Conservation (phyloP, 2,329 filamentous ascomycete species). For the Monilinia aucupariae region DNA sequence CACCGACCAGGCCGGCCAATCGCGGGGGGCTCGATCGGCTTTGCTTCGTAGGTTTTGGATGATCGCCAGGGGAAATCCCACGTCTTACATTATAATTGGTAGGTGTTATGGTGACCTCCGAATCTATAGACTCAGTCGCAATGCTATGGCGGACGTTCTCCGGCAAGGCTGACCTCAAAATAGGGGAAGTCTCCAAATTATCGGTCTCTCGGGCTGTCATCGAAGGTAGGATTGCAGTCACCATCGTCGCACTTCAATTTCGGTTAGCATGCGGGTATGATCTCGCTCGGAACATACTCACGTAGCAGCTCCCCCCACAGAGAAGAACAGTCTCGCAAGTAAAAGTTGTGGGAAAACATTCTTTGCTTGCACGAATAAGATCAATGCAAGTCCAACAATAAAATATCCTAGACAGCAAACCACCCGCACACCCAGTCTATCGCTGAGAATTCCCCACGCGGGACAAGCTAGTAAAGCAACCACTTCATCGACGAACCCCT, state of each 20-base stretch:
- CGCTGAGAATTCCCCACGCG: conserved; percentile 70
- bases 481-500: conserved; percentile 75
- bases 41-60: conserved; percentile 19
- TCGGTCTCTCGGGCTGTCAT: conserved; percentile 44
- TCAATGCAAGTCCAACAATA: conserved; percentile 71
- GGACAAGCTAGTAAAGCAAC: conserved; percentile 78
- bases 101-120: conserved; percentile 70
- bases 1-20: conserved; percentile 82
- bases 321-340: conserved; percentile 79
- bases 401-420: conserved; percentile 73
- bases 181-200: conserved; percentile 24
- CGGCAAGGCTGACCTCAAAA: conserved; percentile 20
- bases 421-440: conserved; percentile 68
- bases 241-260: conserved; percentile 71
- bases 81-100: conserved; percentile 41
- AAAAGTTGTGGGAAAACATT: conserved; percentile 88
- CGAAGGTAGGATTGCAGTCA: conserved; percentile 84
- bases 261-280: conserved; percentile 14
- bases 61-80: conserved; percentile 13
- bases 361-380: conserved; percentile 75
- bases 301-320: conserved; percentile 84
- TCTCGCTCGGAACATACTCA: conserved; percentile 39
- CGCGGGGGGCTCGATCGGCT: conserved; percentile 47
- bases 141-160: conserved; percentile 47
- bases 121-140: conserved; percentile 62